phyloP scores from a whole-genome alignment of 495 filamentous ascomycete genomes.

The Penicillium mononematosum region DNA sequence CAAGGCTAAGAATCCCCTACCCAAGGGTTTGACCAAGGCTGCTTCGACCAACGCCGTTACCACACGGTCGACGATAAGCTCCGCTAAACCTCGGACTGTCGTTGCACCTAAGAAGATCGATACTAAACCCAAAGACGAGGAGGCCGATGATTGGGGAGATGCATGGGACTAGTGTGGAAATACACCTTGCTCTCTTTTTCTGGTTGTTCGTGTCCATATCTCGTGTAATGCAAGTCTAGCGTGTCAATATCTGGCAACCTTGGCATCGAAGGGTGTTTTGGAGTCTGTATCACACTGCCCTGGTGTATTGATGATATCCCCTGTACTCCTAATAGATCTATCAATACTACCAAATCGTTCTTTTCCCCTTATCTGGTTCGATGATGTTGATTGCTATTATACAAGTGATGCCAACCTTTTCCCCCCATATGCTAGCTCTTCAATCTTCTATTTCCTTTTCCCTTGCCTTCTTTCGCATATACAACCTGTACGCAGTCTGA shows the following conservation, averaged over 20 bases:
- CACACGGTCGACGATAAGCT: constrained; percentile 33
- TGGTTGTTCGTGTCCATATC: constrained; percentile 2
- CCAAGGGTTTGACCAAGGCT: constrained; percentile 71
- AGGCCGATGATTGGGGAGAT: constrained; percentile 55
- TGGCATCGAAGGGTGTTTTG: constrained; percentile 1
- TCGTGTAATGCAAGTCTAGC: neutral
- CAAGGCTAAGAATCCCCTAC: constrained; percentile 68
- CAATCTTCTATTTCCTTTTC: too few relatives aligned
- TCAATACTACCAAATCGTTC: neutral
- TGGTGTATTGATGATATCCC: neutral
- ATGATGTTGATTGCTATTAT: neutral
- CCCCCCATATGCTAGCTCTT: too few relatives aligned
- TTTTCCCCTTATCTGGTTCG: neutral
- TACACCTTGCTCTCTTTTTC: neutral
- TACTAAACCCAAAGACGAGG: constrained; percentile 51
- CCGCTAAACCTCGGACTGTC: constrained; percentile 42
- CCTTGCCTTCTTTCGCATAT: too few relatives aligned
- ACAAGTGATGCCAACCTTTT: neutral
- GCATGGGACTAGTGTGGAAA: constrained; percentile 48
- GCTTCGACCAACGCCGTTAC: constrained; percentile 29
- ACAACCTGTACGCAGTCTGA: too few relatives aligned
- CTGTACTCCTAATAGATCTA: neutral
- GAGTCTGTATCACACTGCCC: neutral
- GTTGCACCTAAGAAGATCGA: constrained; percentile 47
- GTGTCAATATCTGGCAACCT: neutral